Percentiles rank a stretch among this genome's conserved stretches.
phyloP scores from a whole-genome alignment of 129 eudicot genomes.

The Heracleum sosnowskyi region DNA sequence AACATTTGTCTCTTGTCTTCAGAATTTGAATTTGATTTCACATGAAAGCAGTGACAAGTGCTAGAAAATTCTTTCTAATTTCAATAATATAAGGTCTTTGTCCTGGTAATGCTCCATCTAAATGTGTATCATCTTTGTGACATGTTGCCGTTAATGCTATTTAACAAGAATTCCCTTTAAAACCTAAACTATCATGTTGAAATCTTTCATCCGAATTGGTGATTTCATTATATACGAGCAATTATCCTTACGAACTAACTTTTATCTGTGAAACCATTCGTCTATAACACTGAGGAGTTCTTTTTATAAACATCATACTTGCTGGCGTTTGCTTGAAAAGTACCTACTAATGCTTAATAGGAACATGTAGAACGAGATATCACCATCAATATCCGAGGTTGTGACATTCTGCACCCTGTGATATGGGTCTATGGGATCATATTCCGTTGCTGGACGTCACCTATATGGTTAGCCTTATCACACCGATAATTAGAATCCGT shows the following conservation, averaged over 20 bases:
- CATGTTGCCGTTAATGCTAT: neutral
- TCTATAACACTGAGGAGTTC: neutral
- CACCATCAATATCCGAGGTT: neutral
- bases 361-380: neutral
- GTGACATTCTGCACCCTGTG: neutral
- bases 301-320: neutral
- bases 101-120: neutral
- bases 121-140: neutral
- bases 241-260: neutral
- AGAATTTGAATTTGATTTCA: neutral
- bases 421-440: neutral
- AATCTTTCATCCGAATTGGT: neutral
- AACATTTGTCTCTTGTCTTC: neutral
- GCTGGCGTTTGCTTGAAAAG: neutral
- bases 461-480: neutral
- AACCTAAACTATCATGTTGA: neutral
- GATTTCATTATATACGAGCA: neutral
- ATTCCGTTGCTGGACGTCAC: neutral
- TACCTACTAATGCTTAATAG: neutral
- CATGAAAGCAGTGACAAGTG: neutral
- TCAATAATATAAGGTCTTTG: neutral
- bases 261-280: neutral
- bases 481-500: neutral
- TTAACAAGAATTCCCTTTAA: neutral
- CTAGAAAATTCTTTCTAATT: neutral